Conservation (phyloP, 2,329 filamentous ascomycete genomes). For the Beauveria sp. region DNA sequence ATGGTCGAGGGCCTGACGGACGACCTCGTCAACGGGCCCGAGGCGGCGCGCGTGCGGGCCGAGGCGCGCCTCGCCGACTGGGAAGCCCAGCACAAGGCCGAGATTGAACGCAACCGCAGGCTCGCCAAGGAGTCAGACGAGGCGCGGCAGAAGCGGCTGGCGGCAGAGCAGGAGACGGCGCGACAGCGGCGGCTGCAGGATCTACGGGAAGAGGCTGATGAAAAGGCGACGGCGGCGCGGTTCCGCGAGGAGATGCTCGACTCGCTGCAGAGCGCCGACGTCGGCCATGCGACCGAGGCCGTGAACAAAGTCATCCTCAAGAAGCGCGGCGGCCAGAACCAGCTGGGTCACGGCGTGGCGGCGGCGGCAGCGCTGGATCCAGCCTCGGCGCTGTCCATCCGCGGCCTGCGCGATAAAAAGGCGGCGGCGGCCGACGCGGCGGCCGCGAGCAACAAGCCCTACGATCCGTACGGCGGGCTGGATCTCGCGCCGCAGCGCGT, state of each 20-base stretch:
- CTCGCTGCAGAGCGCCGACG: slow-evolving; percentile 54
- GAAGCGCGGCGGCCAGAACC: slow-evolving; percentile 54
- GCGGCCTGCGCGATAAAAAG: slow-evolving; percentile 64
- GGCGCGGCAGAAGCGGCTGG: slow-evolving; percentile 44
- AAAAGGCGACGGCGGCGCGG: slow-evolving; percentile 55
- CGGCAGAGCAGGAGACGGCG: slow-evolving; percentile 59
- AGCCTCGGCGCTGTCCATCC: slow-evolving; percentile 52
- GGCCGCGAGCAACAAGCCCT: slow-evolving; percentile 58
- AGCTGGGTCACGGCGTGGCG: slow-evolving; percentile 20
- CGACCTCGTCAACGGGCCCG: slow-evolving; percentile 68
- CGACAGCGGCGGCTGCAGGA: slow-evolving; percentile 52
- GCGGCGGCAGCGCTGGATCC: slow-evolving; percentile 24
- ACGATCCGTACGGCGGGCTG: slow-evolving; percentile 81
- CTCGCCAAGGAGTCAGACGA: slow-evolving; percentile 50
- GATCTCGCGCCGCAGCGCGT: slow-evolving; percentile 63
- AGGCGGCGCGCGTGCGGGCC: slow-evolving; percentile 48
- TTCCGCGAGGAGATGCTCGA: slow-evolving; percentile 63
- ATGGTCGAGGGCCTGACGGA: slow-evolving; percentile 85
- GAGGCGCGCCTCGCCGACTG: slow-evolving; percentile 49
- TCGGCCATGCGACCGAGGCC: slow-evolving; percentile 51
- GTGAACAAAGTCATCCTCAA: slow-evolving; percentile 60
- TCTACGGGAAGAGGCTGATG: slow-evolving; percentile 61
- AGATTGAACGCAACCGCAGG: slow-evolving; percentile 55
- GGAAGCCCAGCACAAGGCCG: slow-evolving; percentile 62
- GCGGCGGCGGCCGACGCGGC: slow-evolving; percentile 27